A percentile compares a stretch with the other conserved stretches of the same genome.
phyloP scores from a whole-genome alignment of 2,329 filamentous ascomycete species.

The Trichoderma hamatum region DNA sequence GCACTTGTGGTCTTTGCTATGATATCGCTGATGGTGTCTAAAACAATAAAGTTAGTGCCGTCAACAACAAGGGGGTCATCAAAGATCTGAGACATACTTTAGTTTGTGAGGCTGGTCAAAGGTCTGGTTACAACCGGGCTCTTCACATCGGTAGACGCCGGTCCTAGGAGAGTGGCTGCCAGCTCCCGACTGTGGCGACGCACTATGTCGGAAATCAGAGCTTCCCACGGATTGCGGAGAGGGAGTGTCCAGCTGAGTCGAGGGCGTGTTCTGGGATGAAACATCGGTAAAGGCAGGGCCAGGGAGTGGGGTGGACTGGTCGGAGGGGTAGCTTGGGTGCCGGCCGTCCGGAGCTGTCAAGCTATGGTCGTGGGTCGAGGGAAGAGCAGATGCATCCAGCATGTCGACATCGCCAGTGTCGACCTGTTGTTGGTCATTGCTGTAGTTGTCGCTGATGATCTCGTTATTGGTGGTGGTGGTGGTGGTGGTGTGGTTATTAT shows the following conservation, averaged over 20 bases:
- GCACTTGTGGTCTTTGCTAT: constrained; percentile 62
- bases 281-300: constrained; percentile 45
- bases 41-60: background rate
- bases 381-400: background rate
- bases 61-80: background rate
- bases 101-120: constrained; percentile 64
- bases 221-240: constrained; percentile 45
- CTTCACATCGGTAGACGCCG: constrained; percentile 41
- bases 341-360: constrained; percentile 30
- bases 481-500: background rate
- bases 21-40: constrained; percentile 63
- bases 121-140: constrained; percentile 43
- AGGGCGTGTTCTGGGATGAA: constrained; percentile 51
- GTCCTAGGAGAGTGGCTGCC: constrained; percentile 37
- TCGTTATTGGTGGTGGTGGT: background rate
- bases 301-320: constrained; percentile 48
- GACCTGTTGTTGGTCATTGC: constrained; percentile 3
- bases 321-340: constrained; percentile 43
- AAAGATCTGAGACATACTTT: constrained; percentile 48
- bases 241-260: constrained; percentile 49
- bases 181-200: constrained; percentile 39
- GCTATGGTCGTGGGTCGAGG: background rate
- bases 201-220: constrained; percentile 44
- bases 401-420: constrained; percentile 14
- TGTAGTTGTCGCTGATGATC: background rate